Evolutionary conservation across 176 grass and related monocot species (phyloP), one percentile per base, ranked within the genome.

Genomic region (Zizania latifolia): DNA sequence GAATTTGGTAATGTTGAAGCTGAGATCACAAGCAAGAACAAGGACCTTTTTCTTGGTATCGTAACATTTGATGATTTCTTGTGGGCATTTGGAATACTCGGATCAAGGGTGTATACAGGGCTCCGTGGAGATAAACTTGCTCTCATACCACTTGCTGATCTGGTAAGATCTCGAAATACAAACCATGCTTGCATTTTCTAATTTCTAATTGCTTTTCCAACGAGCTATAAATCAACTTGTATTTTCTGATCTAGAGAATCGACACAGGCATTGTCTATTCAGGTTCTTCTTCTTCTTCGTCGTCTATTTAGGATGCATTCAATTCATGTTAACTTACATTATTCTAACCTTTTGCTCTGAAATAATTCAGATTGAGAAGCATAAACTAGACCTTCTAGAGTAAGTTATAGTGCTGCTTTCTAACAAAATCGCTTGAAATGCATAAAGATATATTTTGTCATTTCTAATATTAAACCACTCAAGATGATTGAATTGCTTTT

Each of bases 321-420:
- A 56, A 45, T 61, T 65, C 8, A 62, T 43, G 27, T 71, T 16
- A 8, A 84, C 26, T 65, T 70, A 22, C 9, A 17, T 85, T 61
- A 62, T 19, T 60, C 84, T 57, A 14, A 79, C 17, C n/a, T 61
- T 48, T 11, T 37, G 17, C 46, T 63, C 71, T 79, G 19, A 64
- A 78, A 28, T n/a, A 58, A 86, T 76, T 75, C 89, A 95, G 92
- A 95, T 95, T 84, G 86, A 91, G 75, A 84, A 90, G 77, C 72
- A 90, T 41, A 93, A 84, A 24, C 80, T 95, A 68, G 83, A 83
- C 77, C 72, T 91, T 79, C 88, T 89, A 55, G 89, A 76, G 92
- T 95, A 79, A 87, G 91, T 93, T 50, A 15, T 54, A 68, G 29
- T 40, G 72, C 23, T 8, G 3, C 37, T 72, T 10, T 65, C 43